Conservation (phyloP, 768 basidiomycete species). For the Rhodocollybia butyracea region DNA sequence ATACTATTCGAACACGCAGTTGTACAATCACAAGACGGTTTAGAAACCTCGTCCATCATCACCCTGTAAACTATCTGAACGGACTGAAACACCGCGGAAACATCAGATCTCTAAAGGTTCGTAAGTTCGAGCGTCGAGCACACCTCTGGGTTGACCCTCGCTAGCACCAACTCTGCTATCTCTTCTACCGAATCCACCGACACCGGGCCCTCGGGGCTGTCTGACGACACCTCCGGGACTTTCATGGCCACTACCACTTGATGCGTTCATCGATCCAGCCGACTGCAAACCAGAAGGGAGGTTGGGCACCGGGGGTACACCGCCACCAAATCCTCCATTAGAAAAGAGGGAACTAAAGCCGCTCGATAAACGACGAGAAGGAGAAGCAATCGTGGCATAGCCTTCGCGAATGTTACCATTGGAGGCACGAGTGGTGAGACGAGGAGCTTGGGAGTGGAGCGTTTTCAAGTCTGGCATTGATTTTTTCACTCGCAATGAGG, state of each 20-base stretch:
- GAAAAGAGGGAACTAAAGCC: conserved; percentile 72
- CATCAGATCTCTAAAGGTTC: conserved; percentile 82
- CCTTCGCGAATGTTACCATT: conserved; percentile 88
- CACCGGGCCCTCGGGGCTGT: conserved; percentile 83
- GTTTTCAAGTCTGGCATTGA: conserved; percentile 99
- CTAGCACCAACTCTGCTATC: conserved; percentile 52
- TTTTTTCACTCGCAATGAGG: conserved; percentile 85
- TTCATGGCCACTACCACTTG: conserved; percentile 28
- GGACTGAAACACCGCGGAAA: conserved; percentile 24
- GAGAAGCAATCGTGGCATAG: conserved; percentile 83
- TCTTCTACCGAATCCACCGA: conserved; percentile 68
- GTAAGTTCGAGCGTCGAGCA: conserved; percentile 81
- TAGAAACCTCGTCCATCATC: conserved; percentile 40
- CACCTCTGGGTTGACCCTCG: conserved; percentile 54
- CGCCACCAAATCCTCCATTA: conserved; percentile 42
- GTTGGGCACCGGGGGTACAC: conserved; percentile 76
- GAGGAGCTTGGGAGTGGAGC: conserved; percentile 73
- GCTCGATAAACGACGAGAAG: conserved; percentile 73
- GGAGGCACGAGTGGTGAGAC: conserved; percentile 75
- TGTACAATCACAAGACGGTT: conserved; percentile 10
- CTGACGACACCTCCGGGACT: conserved; percentile 61
- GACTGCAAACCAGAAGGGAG: conserved; percentile 59
- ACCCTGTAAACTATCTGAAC: conserved; percentile 43
- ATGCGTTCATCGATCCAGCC: conserved; percentile 39
- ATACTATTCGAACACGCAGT: not conserved